Percentiles rank a stretch among this genome's conserved stretches.
Evolutionary conservation across 805 yeast genomes (phyloP).

Genomic region (Ogataea siamensis): DNA sequence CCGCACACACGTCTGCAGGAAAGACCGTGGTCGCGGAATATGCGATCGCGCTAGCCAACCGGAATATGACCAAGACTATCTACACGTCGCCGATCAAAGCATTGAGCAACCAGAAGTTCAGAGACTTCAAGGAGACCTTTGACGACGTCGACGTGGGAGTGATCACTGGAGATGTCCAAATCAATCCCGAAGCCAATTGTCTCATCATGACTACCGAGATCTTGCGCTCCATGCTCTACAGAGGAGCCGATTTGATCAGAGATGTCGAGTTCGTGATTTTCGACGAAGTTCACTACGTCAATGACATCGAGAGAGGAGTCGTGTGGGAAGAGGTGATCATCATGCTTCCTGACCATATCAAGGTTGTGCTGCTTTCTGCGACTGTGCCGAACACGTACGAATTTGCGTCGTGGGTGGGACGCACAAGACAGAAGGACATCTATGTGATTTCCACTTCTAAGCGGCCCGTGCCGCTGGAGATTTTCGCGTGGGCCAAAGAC

Average conservation of each 20-base stretch:
- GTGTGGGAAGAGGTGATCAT: slow-evolving; percentile 99
- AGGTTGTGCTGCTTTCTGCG: slow-evolving; percentile 86
- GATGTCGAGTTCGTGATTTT: slow-evolving; percentile 97
- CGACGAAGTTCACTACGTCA: slow-evolving; percentile 97
- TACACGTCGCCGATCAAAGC: slow-evolving; percentile 75
- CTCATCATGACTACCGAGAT: slow-evolving; percentile 98
- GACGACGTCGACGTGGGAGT: slow-evolving; percentile 82
- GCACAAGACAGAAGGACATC: slow-evolving; percentile 93
- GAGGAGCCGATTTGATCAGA: slow-evolving; percentile 94
- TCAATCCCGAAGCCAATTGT: slow-evolving; percentile 94
- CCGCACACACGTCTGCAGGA: slow-evolving; percentile 99
- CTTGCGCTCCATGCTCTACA: slow-evolving; percentile 87
- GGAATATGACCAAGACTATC: slow-evolving; percentile 95
- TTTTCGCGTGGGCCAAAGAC: slow-evolving; percentile 79
- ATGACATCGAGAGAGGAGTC: slow-evolving; percentile 95
- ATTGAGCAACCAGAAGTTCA: slow-evolving; percentile 20
- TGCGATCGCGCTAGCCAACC: slow-evolving; percentile 93
- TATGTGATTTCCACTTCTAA: slow-evolving; percentile 95
- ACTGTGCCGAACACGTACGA: slow-evolving; percentile 98
- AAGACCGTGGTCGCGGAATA: slow-evolving; percentile 98
- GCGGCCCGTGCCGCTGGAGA: slow-evolving; percentile 94
- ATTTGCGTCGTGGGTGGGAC: slow-evolving; percentile 98
- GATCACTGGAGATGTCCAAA: slow-evolving; percentile 96
- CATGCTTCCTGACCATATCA: slow-evolving; percentile 95
- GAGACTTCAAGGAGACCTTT: slow-evolving; percentile 21